Base-by-base conservation (phyloP, 108 stramenopile genomes). In the Seminavis robusta region DNA sequence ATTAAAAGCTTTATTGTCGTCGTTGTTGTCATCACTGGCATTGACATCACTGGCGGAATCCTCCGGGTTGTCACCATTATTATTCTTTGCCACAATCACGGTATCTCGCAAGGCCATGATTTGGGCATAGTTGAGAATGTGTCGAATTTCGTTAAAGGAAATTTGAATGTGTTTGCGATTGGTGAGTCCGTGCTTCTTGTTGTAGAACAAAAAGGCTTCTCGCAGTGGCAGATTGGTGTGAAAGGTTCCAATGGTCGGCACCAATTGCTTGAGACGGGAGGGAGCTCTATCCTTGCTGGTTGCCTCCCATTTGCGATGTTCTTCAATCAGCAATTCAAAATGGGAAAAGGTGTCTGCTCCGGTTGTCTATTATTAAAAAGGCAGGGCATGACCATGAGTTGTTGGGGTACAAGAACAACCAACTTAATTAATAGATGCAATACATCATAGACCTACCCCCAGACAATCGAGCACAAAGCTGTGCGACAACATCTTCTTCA, bases 401-500 rank as follows among this genome's bases (percentile, higher is more conserved):
- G n/a, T n/a, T n/a, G n/a, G n/a, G n/a, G n/a, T n/a, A n/a, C n/a
- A n/a, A n/a, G n/a, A n/a, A n/a, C n/a, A n/a, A n/a, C n/a, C n/a
- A n/a, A n/a, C n/a, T n/a, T n/a, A n/a, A n/a, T n/a, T n/a, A n/a
- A n/a, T n/a, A n/a, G n/a, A n/a, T n/a, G n/a, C n/a, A n/a, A n/a
- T n/a, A n/a, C n/a, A n/a, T n/a, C n/a, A n/a, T n/a, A n/a, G n/a
- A n/a, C n/a, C n/a, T n/a, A n/a, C n/a, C n/a, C n/a, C 90, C 33
- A 94, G 71, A 2, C 79, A 74, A 59, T 94, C 92, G 9, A 94
- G 63, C 32, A 94, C 95, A 68, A 96, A 94, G 61, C 68, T 69
- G 47, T 95, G 95, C 73, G 75, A 86, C 25, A 95, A 73, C 92
- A 95, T 93, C 30, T 58, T 58, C 61, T 95, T 95, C 92, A 95